Conservation (phyloP, 495 filamentous ascomycete species). For the Neurospora sp. region DNA sequence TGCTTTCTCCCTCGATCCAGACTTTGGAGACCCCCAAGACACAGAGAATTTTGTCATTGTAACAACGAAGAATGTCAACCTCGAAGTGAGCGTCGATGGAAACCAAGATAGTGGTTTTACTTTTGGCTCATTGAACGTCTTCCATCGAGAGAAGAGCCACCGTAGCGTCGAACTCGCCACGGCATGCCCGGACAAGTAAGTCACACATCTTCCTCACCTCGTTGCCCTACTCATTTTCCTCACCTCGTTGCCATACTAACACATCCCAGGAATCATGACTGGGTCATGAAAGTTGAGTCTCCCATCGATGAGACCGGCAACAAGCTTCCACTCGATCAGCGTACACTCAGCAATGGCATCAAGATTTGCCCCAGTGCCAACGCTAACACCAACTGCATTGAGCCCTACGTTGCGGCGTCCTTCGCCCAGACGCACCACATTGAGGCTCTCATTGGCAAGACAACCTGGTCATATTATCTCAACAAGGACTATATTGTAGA, state of each 20-base stretch:
- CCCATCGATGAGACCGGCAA: not conserved
- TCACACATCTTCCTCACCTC: not conserved
- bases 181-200: slow-evolving; percentile 34
- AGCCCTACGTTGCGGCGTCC: not conserved
- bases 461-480: slow-evolving; percentile 5
- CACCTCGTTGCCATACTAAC: not conserved
- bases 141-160: slow-evolving; percentile 5
- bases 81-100: slow-evolving; percentile 8
- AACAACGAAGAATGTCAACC: slow-evolving; percentile 12
- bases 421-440: slow-evolving; percentile 3
- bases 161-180: slow-evolving; percentile 20
- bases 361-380: not conserved
- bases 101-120: not conserved
- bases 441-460: slow-evolving; percentile 6
- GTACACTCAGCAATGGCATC: not conserved
- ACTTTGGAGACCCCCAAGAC: not conserved
- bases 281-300: slow-evolving; percentile 11
- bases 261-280: slow-evolving; percentile 12
- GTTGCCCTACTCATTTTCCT: not conserved
- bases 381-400: not conserved
- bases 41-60: slow-evolving; percentile 5
- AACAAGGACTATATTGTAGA: slow-evolving; percentile 10
- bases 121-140: slow-evolving; percentile 5
- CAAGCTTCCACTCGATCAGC: not conserved
- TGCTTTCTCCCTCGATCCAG: not conserved